Evolutionary conservation across 164 flowering plant species (phyloP).

Genomic region (Vitis rotundifolia): DNA sequence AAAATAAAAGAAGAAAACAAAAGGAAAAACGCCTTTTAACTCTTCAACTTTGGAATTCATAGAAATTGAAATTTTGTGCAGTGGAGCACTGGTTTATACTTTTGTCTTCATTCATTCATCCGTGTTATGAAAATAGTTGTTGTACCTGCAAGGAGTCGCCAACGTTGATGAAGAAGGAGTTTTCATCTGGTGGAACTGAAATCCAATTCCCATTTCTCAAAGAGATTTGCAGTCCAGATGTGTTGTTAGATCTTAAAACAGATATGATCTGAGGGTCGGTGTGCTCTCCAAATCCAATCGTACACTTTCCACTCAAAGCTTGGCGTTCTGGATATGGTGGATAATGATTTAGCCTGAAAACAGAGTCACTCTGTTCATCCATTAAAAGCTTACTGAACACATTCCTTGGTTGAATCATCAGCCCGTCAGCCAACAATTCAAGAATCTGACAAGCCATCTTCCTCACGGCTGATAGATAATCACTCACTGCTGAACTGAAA

Average conservation of each 20-base stretch:
- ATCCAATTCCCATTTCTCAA: slow-evolving; percentile 35
- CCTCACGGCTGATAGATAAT: slow-evolving; percentile 28
- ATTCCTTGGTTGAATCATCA: slow-evolving; percentile 30
- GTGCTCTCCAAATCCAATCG: slow-evolving; percentile 48
- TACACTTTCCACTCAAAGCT: slow-evolving; percentile 18
- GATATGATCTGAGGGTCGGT: slow-evolving; percentile 52
- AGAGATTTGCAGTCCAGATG: slow-evolving; percentile 37
- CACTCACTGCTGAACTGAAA: slow-evolving; percentile 23
- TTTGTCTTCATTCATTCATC: too few relatives aligned
- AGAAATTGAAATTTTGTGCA: too few relatives aligned
- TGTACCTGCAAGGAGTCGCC: slow-evolving; percentile 49
- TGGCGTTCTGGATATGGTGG: slow-evolving; percentile 35
- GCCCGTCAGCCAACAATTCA: slow-evolving; percentile 37
- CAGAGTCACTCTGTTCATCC: slow-evolving; percentile 44
- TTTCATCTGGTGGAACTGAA: slow-evolving; percentile 37
- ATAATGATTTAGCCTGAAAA: slow-evolving; percentile 37
- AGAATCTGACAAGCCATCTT: slow-evolving; percentile 35
- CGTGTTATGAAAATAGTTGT: too few relatives aligned
- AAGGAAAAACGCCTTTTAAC: too few relatives aligned
- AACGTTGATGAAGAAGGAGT: slow-evolving; percentile 43
- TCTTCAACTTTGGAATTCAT: too few relatives aligned
- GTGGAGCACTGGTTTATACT: too few relatives aligned
- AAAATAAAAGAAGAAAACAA: too few relatives aligned
- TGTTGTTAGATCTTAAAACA: slow-evolving; percentile 39
- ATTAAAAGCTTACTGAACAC: slow-evolving; percentile 35